phyloP scores from a whole-genome alignment of 768 basidiomycete genomes.

The Kwoniella sp. region DNA sequence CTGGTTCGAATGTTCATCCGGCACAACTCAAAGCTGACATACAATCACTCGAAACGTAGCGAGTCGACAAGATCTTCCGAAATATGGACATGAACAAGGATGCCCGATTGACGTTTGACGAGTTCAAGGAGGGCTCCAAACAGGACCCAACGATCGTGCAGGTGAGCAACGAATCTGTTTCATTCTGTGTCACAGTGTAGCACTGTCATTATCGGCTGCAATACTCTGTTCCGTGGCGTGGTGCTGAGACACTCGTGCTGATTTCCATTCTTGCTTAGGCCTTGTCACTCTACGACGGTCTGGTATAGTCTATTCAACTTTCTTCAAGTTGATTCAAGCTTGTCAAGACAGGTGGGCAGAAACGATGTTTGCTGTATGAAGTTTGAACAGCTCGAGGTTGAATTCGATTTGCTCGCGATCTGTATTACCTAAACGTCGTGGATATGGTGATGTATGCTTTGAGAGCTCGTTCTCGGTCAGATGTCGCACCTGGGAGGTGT shows the following conservation, averaged over 20 bases:
- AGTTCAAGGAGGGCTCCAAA: constrained; percentile 97
- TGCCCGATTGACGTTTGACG: constrained; percentile 87
- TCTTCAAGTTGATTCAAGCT: no score
- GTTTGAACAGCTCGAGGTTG: no score
- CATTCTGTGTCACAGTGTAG: neutral
- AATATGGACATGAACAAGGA: constrained; percentile 98
- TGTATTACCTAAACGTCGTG: neutral
- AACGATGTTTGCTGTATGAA: no score
- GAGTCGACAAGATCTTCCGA: constrained; percentile 97
- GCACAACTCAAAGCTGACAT: no score
- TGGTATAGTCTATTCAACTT: constrained; percentile 19
- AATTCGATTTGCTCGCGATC: neutral
- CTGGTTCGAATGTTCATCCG: no score
- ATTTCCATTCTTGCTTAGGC: constrained; percentile 12
- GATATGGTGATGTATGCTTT: neutral
- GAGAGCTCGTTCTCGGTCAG: neutral
- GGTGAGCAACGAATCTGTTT: constrained; percentile 64
- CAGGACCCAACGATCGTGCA: constrained; percentile 99
- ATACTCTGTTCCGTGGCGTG: no score
- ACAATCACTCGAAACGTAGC: constrained; percentile 60
- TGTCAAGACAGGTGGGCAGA: no score
- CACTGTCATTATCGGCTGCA: neutral
- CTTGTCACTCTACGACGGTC: constrained; percentile 38
- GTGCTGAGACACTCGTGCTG: no score
- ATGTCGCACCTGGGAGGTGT: no score